phyloP scores from a whole-genome alignment of 768 basidiomycete genomes.

The Russula sp. region DNA sequence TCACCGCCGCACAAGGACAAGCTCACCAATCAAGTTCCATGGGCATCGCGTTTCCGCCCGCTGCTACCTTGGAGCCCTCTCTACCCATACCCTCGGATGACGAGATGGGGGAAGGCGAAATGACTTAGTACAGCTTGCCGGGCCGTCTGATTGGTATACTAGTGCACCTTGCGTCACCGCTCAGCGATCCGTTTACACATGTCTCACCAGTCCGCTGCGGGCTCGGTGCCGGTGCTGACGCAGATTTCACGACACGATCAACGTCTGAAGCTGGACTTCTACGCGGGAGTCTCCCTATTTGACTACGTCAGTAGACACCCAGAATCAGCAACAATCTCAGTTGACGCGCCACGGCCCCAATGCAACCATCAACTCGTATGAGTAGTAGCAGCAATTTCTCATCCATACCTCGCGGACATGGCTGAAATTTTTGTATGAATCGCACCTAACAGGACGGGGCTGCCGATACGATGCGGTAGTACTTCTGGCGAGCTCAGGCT shows the following conservation, averaged over 20 bases:
- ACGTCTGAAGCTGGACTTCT: too few relatives aligned
- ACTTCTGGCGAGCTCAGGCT: too few relatives aligned
- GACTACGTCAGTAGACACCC: too few relatives aligned
- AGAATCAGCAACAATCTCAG: too few relatives aligned
- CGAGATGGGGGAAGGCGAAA: conserved; percentile 28
- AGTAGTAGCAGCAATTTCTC: too few relatives aligned
- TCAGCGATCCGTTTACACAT: conserved; percentile 42
- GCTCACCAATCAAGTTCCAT: conserved; percentile 27
- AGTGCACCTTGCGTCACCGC: conserved; percentile 60
- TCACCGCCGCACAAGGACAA: conserved; percentile 24
- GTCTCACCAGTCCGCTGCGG: conserved; percentile 38
- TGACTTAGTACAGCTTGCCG: conserved; percentile 55
- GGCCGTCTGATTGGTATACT: conserved; percentile 60
- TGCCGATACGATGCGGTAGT: too few relatives aligned
- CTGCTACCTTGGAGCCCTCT: neutral
- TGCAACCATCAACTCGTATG: too few relatives aligned
- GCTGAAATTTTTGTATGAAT: too few relatives aligned
- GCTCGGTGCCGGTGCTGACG: conserved; percentile 44
- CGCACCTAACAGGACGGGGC: too few relatives aligned
- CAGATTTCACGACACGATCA: conserved; percentile 64
- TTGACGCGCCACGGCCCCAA: too few relatives aligned
- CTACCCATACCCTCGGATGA: conserved; percentile 10
- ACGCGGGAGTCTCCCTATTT: too few relatives aligned
- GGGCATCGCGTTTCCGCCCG: neutral
- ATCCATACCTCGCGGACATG: too few relatives aligned